Evolutionary conservation across 768 basidiomycete genomes (phyloP).

Genomic region (Pholiota molesta): DNA sequence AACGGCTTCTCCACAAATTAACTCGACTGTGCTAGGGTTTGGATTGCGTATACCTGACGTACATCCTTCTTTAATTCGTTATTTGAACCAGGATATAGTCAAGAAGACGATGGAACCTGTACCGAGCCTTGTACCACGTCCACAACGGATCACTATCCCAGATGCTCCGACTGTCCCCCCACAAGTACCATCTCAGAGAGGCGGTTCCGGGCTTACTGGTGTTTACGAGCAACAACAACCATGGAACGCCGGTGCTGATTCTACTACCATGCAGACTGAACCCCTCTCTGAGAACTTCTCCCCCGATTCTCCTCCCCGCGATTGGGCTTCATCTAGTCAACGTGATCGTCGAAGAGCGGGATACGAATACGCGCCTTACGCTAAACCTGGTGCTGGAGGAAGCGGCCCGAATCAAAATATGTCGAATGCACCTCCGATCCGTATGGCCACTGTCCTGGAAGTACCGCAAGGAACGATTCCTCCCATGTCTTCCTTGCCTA

Average conservation of each 20-base stretch:
- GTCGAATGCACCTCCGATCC: neutral
- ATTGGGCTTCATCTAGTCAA: slow-evolving; percentile 4
- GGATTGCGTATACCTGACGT: slow-evolving; percentile 27
- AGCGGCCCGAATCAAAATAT: neutral
- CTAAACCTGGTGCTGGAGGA: neutral
- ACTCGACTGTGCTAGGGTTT: slow-evolving; percentile 11
- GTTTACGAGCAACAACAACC: neutral
- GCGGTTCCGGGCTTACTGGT: neutral
- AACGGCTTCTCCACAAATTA: slow-evolving; percentile 6
- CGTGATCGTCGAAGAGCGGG: slow-evolving; percentile 6
- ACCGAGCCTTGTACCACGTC: neutral
- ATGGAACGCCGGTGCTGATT: neutral
- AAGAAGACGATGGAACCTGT: slow-evolving; percentile 19
- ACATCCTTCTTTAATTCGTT: slow-evolving; percentile 35
- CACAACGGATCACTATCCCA: slow-evolving; percentile 3
- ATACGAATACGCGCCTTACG: slow-evolving; percentile 6
- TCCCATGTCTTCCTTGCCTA: neutral
- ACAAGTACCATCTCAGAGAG: neutral
- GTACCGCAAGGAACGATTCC: neutral
- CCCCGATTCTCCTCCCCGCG: slow-evolving; percentile 3
- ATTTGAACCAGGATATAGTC: slow-evolving; percentile 32
- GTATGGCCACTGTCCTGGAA: neutral
- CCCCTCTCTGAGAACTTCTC: neutral
- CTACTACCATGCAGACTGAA: neutral
- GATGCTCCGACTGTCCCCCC: neutral